phyloP scores from a whole-genome alignment of 2,329 filamentous ascomycete genomes.

The Xylariaceae sp. region DNA sequence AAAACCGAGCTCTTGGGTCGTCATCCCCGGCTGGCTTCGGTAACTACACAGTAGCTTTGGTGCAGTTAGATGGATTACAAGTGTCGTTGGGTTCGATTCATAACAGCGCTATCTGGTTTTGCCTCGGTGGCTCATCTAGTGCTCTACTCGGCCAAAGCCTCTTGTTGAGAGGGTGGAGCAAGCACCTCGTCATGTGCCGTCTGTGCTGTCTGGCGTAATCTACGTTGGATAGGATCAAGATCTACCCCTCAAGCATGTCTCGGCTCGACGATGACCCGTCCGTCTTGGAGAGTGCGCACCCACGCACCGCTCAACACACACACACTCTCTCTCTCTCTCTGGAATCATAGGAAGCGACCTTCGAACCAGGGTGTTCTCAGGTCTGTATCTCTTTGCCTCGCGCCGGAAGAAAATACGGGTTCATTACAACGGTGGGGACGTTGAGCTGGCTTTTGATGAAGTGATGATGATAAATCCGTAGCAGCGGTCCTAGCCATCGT shows the following conservation, averaged over 20 bases:
- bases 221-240: background rate
- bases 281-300: slow-evolving; percentile 6
- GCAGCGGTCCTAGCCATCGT: slow-evolving; percentile 13
- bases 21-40: slow-evolving; percentile 12
- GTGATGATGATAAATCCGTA: slow-evolving; percentile 39
- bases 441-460: slow-evolving; percentile 29
- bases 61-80: too few species aligned
- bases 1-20: slow-evolving; percentile 13
- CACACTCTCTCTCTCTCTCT: slow-evolving; percentile 14
- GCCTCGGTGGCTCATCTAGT: too few species aligned
- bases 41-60: slow-evolving; percentile 7
- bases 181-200: background rate
- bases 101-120: too few species aligned
- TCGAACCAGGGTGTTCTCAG: background rate
- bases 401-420: slow-evolving; percentile 22
- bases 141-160: background rate
- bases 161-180: background rate
- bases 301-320: background rate
- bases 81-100: too few species aligned
- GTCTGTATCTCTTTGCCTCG: slow-evolving; percentile 9
- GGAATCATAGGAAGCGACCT: slow-evolving; percentile 10
- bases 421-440: slow-evolving; percentile 12
- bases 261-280: slow-evolving; percentile 20
- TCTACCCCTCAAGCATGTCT: slow-evolving; percentile 9
- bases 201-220: background rate